Evolutionary conservation across 1,139 yeast species (phyloP).

Genomic region (Geotrichum citri-aurantii): DNA sequence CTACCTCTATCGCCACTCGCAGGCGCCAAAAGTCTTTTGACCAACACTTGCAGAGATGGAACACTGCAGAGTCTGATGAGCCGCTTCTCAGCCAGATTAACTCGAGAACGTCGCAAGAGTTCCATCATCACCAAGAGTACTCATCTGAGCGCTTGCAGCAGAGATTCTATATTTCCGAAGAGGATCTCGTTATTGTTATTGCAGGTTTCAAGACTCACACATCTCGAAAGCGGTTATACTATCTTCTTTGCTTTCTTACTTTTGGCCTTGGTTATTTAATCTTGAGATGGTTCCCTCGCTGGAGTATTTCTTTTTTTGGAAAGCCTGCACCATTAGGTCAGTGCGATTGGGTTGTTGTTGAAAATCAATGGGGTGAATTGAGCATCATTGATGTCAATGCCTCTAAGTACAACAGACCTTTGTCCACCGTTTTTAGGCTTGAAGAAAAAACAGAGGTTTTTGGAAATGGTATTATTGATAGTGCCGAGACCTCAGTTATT

Average conservation of each 20-base stretch:
- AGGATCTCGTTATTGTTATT: slow-evolving; percentile 86
- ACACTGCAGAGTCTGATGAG: slow-evolving; percentile 20
- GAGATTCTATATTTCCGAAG: slow-evolving; percentile 89
- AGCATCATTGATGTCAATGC: slow-evolving; percentile 52
- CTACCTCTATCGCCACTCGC: slow-evolving; percentile 8
- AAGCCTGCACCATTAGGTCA: slow-evolving; percentile 60
- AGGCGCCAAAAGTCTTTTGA: slow-evolving; percentile 16
- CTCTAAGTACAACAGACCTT: slow-evolving; percentile 59
- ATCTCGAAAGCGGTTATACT: slow-evolving; percentile 46
- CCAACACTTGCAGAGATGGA: slow-evolving; percentile 18
- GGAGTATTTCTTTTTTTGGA: slow-evolving; percentile 65
- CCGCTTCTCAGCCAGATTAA: slow-evolving; percentile 19
- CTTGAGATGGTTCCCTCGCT: slow-evolving; percentile 80
- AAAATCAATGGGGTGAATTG: slow-evolving; percentile 87
- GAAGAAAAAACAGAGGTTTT: slow-evolving; percentile 24
- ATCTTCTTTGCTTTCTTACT: slow-evolving; percentile 51
- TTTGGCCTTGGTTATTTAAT: slow-evolving; percentile 68
- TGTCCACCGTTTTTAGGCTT: slow-evolving; percentile 58
- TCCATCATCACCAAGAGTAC: slow-evolving; percentile 1
- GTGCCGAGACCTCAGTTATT: slow-evolving; percentile 11
- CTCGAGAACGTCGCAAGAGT: slow-evolving; percentile 14
- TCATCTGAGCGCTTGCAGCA: slow-evolving; percentile 51
- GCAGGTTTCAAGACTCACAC: slow-evolving; percentile 72
- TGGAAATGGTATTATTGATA: slow-evolving; percentile 14
- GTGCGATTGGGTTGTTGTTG: slow-evolving; percentile 91